A percentile compares a stretch with the other conserved stretches of the same genome.
These are phyloP conservation scores for Diaporthe vaccinii DNA, from an alignment of 2,329 filamentous ascomycete genomes.

Conservation along the genomic window DNA sequence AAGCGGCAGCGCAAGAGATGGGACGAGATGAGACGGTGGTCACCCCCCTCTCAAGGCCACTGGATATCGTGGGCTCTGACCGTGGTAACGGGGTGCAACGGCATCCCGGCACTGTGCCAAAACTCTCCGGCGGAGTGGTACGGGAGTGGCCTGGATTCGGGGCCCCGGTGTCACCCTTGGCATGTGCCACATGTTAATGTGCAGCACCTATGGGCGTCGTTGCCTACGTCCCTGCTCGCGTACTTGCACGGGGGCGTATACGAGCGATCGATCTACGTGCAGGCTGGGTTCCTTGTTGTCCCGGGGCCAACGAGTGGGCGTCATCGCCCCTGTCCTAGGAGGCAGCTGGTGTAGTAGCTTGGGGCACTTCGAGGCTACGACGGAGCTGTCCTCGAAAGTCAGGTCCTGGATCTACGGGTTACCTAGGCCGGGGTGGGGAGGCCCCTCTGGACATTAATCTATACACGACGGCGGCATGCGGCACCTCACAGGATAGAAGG, in stretches of 20 bases:
- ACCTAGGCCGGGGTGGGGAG: not conserved
- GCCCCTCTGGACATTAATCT: conserved; percentile 12
- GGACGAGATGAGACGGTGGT: not conserved
- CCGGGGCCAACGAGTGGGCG: not conserved
- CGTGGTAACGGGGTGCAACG: conserved; percentile 13
- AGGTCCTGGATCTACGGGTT: not conserved
- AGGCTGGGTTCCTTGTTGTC: not conserved
- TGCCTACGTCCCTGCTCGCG: not conserved
- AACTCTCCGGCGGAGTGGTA: conserved; percentile 33
- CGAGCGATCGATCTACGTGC: not conserved
- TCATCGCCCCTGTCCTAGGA: not conserved
- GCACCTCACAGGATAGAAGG: not conserved
- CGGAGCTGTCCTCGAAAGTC: not conserved
- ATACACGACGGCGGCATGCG: not conserved
- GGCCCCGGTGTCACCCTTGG: conserved; percentile 9
- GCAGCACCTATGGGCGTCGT: not conserved
- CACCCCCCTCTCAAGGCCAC: not conserved
- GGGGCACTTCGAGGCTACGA: not conserved
- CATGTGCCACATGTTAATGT: not conserved
- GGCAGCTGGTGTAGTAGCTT: not conserved
- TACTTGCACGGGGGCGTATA: not conserved
- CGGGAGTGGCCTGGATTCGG: not conserved
- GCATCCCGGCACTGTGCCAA: conserved; percentile 18
- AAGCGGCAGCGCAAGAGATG: not conserved
- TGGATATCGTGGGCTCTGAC: not conserved